Conservation (phyloP, 768 basidiomycete species). For the Heimioporus sp. region DNA sequence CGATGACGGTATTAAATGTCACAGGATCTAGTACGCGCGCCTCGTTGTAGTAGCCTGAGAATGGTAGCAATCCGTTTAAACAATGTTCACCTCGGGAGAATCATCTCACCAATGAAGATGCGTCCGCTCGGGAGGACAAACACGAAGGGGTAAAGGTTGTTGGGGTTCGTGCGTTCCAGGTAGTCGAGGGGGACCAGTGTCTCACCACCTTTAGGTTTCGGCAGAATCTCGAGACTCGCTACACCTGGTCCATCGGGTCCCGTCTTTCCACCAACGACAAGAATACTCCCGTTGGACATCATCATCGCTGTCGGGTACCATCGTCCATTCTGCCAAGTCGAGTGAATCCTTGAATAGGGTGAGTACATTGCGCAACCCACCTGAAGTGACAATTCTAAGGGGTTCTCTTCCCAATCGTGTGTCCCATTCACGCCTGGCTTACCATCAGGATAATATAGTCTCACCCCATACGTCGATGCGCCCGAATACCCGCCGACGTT, state of each 20-base stretch:
- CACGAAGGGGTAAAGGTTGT: conserved; percentile 80
- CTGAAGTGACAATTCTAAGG: conserved; percentile 55
- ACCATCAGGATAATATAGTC: conserved; percentile 73
- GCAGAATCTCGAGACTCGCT: no score
- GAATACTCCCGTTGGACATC: conserved; percentile 69
- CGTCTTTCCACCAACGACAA: conserved; percentile 72
- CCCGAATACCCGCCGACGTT: conserved; percentile 53
- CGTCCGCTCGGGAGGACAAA: conserved; percentile 66
- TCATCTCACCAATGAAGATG: conserved; percentile 62
- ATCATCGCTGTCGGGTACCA: conserved; percentile 75
- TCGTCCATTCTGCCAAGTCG: conserved; percentile 45
- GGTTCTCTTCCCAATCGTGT: conserved; percentile 79
- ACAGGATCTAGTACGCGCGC: conserved; percentile 69
- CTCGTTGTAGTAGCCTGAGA: conserved; percentile 73
- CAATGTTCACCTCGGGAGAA: not conserved
- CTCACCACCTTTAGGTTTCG: no score
- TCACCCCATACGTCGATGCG: conserved; percentile 68
- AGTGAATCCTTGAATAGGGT: no score
- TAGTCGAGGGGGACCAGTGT: conserved; percentile 53
- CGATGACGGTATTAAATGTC: conserved; percentile 58
- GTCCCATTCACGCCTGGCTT: conserved; percentile 66
- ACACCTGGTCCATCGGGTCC: conserved; percentile 57
- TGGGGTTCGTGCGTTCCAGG: conserved; percentile 69
- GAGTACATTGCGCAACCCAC: conserved; percentile 30
- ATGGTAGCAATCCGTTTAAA: not conserved